phyloP scores from a whole-genome alignment of 257 asterid species.

The Plantago major region DNA sequence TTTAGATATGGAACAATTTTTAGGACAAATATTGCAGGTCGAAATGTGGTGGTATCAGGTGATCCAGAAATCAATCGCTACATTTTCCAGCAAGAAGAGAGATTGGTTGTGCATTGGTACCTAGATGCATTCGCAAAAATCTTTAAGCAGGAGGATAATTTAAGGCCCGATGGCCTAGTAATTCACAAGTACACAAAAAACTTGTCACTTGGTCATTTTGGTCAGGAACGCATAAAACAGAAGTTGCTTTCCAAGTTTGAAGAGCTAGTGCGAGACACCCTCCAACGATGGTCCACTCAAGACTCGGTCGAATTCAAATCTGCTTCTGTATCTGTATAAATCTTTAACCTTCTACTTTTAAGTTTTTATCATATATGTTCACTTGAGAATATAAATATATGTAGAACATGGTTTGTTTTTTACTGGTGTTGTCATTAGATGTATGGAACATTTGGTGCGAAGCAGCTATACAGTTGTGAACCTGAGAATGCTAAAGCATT shows the following conservation, averaged over 20 bases:
- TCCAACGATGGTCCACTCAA: conserved; percentile 21
- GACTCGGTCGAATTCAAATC: conserved; percentile 19
- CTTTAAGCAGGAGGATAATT: neutral
- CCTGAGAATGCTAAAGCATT: neutral
- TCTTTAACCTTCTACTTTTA: no score
- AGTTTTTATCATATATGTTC: no score
- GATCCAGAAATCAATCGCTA: conserved; percentile 28
- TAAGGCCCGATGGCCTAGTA: neutral
- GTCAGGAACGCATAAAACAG: conserved; percentile 15
- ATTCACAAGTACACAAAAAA: conserved; percentile 20
- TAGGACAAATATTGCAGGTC: conserved; percentile 26
- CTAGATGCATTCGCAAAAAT: conserved; percentile 9
- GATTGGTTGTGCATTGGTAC: conserved; percentile 20
- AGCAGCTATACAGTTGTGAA: conserved; percentile 14
- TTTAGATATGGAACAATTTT: conserved; percentile 30
- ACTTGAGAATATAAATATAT: no score
- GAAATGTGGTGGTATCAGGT: conserved; percentile 15
- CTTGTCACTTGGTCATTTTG: conserved; percentile 20
- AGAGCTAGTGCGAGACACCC: neutral
- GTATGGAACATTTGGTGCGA: conserved; percentile 20
- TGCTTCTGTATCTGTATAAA: conserved; percentile 14
- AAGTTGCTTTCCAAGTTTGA: conserved; percentile 24
- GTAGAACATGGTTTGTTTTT: no score
- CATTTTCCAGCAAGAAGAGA: conserved; percentile 29
- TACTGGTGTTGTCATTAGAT: conserved; percentile 7